Evolutionary conservation across 2,329 filamentous ascomycete genomes (phyloP).

Genomic region (Talaromyces sp.): DNA sequence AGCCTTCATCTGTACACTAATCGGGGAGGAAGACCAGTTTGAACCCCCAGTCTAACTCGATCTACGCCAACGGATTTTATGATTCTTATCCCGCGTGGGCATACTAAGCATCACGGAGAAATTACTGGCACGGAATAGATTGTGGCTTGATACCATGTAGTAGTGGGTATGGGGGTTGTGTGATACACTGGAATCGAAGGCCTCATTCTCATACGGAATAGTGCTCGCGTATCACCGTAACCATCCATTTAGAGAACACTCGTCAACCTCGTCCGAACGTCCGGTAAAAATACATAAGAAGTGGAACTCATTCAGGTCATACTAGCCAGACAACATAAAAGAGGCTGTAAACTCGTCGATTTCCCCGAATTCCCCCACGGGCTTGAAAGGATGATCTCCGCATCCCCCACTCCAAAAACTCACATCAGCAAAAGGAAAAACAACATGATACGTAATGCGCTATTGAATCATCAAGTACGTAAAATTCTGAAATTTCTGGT

Average conservation of each 20-base stretch:
- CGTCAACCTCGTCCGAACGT: not conserved
- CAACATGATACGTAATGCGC: not conserved
- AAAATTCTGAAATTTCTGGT: not conserved
- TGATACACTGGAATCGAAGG: not conserved
- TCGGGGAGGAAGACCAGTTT: not conserved
- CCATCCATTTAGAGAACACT: not conserved
- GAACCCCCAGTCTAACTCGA: not conserved
- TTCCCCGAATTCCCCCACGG: not conserved
- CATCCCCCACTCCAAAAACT: not conserved
- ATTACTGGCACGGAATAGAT: not conserved
- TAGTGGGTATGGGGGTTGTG: not conserved
- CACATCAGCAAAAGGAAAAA: not conserved
- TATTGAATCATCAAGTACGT: slow-evolving; percentile 4
- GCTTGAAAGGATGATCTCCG: not conserved
- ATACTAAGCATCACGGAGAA: not conserved
- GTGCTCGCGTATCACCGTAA: not conserved
- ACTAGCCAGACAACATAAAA: not conserved
- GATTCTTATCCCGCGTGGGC: not conserved
- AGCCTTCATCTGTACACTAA: not conserved
- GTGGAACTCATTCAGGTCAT: not conserved
- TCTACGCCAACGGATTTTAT: not conserved
- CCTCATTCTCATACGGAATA: not conserved
- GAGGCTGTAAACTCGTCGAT: not conserved
- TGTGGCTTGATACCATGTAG: not conserved
- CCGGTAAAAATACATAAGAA: not conserved